Evolutionary conservation across 306 rosid genomes (phyloP).

Genomic region (Quercus mongolica): DNA sequence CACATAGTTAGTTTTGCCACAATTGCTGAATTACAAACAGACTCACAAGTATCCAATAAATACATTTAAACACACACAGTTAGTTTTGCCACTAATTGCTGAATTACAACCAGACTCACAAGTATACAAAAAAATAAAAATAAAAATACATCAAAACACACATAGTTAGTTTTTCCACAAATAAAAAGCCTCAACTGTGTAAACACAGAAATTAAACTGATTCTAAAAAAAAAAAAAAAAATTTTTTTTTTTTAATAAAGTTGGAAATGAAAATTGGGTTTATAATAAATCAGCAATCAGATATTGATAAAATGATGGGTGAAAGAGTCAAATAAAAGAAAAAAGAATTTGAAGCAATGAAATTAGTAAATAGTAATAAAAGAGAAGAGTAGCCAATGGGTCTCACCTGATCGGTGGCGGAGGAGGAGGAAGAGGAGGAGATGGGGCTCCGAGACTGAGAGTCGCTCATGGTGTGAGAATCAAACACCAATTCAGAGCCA

Average conservation of each 20-base stretch:
- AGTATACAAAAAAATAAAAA: no score
- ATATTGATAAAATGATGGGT: no score
- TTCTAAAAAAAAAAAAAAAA: neutral
- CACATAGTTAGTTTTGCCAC: neutral
- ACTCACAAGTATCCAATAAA: no score
- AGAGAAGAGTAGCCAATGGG: neutral
- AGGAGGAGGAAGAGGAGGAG: constrained; percentile 52
- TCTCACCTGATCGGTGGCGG: constrained; percentile 54
- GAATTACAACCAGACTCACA: neutral
- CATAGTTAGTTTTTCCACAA: no score
- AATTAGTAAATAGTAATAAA: neutral
- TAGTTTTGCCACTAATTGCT: neutral
- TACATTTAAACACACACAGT: no score
- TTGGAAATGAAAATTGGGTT: neutral
- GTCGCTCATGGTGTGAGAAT: constrained; percentile 45
- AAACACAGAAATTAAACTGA: neutral
- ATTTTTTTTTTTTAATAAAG: neutral
- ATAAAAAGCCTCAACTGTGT: neutral
- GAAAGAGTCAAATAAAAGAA: no score
- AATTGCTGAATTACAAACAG: neutral
- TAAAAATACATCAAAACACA: no score
- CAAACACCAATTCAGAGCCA: constrained; percentile 29
- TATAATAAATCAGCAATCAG: no score
- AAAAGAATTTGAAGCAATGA: neutral
- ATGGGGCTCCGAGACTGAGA: constrained; percentile 61